Base-by-base conservation (phyloP, 257 asterid species). In the Striga asiatica region DNA sequence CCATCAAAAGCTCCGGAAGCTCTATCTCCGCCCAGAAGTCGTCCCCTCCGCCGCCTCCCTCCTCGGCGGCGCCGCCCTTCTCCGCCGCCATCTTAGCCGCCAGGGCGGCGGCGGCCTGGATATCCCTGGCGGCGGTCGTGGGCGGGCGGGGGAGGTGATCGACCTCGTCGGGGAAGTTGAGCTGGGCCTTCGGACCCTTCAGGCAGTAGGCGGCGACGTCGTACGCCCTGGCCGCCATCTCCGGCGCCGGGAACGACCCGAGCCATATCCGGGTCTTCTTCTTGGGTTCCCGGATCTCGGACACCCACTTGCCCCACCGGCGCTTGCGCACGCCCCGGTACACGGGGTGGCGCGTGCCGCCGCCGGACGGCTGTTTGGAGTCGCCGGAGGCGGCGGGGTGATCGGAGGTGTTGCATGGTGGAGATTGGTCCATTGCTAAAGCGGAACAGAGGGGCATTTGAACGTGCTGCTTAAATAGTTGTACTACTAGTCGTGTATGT, bases 241-340 rank as follows among this genome's bases (percentile, higher is more conserved):
- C 87, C 2, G 89, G 83, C 1, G 73, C 49, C 16, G 83, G 71
- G 56, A 73, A 83, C 1, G 89, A 72, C 13, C 93, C 93, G 2
- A 83, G 74, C 93, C 93, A 82, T 64, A 82, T 80, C 0, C 93
- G 68, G 19, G 69, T 68, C 54, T 80, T 77, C 51, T 80, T 80
- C 31, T 70, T 60, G 5, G 85, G 85, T 37, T 83, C 83, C 1
- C 94, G 76, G 60, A 83, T 78, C 50, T 83, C 93, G 0, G 88
- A 83, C 18, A 83, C 89, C 89, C 89, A 83, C 61, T 78, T 80
- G 2, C 89, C 93, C 85, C 89, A 83, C 0, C 75, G 64, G 10
- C 94, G 76, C 59, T 65, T 78, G 0, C 86, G 68, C 1, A 83
- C 84, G 11, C 94, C 89, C 17, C 79, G 75, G 77, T 78, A 80